Base-by-base conservation (phyloP, 2,329 filamentous ascomycete genomes). In the Paraconiothyrium sp. region DNA sequence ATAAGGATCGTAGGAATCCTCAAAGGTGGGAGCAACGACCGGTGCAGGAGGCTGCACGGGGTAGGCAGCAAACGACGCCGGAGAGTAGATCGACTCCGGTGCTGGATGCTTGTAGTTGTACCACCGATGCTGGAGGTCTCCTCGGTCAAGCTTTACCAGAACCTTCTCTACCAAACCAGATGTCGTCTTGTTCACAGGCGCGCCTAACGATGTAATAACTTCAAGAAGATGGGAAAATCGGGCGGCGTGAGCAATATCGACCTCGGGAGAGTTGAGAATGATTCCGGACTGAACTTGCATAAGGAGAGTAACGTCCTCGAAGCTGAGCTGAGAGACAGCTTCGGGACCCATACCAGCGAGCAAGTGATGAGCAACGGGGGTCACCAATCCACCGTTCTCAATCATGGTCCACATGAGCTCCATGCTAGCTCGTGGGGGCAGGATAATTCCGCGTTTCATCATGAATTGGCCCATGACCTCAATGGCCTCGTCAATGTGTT, bases 1-100 rank as follows among this genome's bases (percentile, higher is more conserved):
- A 75, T 98, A 97, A 1, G 95, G 95, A 74, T 99, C 95, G 72
- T 91, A 96, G 8, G 89, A 89, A 67, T 97, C 94, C 72, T 96
- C 91, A 60, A 88, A 89, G 57, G 86, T 86, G 4, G 89, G 84
- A 7, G 86, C 84, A 7, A 85, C 84, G 6, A 85, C 85, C 2
- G 85, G 81, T 11, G 87, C 74, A 20, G 79, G 79, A 1, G 86
- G 85, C 58, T 71, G 73, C 54, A 70, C 67, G 58, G 82, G 68
- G 78, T 83, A 87, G 0, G 84, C 77, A 56, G 86, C 83, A 57
- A 84, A 82, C 67, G 77, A 78, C 65, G 79, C 83, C 14, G 88
- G 84, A 24, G 84, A 81, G 66, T 79, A 78, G 50, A 76, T 67
- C 0, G 77, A 55, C 79, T 79, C 69, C 57, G 75, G 72, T 64